These are phyloP conservation scores for Chaetomium tenue DNA, from an alignment of 495 filamentous ascomycete species.

Conservation along the genomic window DNA sequence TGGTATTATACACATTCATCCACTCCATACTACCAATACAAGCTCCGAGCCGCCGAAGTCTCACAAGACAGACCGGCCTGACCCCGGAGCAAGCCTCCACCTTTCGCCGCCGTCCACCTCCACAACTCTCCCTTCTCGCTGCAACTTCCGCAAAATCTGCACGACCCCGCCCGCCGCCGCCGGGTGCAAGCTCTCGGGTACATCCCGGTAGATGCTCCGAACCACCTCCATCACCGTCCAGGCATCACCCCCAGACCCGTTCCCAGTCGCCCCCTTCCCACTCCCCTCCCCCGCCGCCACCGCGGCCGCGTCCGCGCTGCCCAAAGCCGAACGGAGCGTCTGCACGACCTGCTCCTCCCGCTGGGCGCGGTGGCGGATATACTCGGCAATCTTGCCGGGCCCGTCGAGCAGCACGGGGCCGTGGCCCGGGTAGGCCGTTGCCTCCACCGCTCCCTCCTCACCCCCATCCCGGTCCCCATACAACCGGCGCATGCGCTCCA, in stretches of 20 bases:
- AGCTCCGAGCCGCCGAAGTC: background rate
- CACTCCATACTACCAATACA: background rate
- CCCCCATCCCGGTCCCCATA: conserved; percentile 35
- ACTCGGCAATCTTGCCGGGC: conserved; percentile 65
- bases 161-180: conserved; percentile 68
- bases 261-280: conserved; percentile 24
- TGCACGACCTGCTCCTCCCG: conserved; percentile 79
- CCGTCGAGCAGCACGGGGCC: conserved; percentile 72
- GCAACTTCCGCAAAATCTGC: conserved; percentile 68
- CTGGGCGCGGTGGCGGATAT: conserved; percentile 74
- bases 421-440: conserved; percentile 86
- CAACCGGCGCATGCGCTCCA: conserved; percentile 65
- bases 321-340: conserved; percentile 48
- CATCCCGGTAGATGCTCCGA: conserved; percentile 75
- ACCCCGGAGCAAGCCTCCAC: conserved; percentile 48
- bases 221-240: conserved; percentile 82
- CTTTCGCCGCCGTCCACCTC: conserved; percentile 46
- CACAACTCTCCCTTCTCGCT: conserved; percentile 61
- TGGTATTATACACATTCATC: background rate
- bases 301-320: background rate
- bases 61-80: conserved; percentile 47
- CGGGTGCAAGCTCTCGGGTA: conserved; percentile 69
- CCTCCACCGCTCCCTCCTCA: conserved; percentile 26
- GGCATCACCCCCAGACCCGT: conserved; percentile 49
- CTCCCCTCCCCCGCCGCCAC: background rate